Conservation (phyloP, 2,329 filamentous ascomycete species). For the Didymella arachidicola region DNA sequence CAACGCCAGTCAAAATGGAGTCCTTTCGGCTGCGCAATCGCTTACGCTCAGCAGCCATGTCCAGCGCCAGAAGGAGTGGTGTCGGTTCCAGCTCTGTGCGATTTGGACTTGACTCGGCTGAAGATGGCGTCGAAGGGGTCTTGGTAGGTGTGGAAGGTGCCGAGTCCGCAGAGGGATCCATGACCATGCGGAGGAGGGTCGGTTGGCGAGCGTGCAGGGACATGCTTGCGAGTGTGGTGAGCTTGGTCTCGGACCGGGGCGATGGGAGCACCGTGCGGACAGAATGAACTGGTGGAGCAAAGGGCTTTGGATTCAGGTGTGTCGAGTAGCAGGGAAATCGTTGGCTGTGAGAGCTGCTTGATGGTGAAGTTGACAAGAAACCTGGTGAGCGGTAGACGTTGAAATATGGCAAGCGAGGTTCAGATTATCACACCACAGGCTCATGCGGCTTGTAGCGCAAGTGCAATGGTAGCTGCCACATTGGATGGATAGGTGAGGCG, state of each 20-base stretch:
- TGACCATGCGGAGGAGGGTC: constrained; percentile 20
- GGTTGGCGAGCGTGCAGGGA: constrained; percentile 15
- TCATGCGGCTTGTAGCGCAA: background rate
- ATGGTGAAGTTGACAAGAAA: no score
- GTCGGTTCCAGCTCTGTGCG: constrained; percentile 16
- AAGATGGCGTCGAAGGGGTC: background rate
- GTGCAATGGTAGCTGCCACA: background rate
- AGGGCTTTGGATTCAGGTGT: background rate
- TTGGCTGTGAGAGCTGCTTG: background rate
- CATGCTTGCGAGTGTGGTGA: constrained; percentile 1
- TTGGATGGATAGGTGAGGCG: constrained; percentile 4
- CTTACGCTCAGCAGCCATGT: constrained; percentile 17
- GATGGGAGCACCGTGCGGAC: background rate
- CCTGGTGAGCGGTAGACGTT: background rate
- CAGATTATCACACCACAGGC: background rate
- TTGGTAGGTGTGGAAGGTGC: constrained; percentile 1
- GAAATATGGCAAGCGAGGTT: background rate
- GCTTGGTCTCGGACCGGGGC: no score
- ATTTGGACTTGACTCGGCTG: background rate
- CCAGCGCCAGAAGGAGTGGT: constrained; percentile 15
- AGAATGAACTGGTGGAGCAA: background rate
- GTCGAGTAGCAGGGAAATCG: background rate
- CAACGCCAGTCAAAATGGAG: constrained; percentile 8
- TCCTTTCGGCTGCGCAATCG: constrained; percentile 6
- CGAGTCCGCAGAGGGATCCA: background rate